These are phyloP conservation scores for Mortierella antarctica DNA, from an alignment of 192 early-diverging fungal genomes.

Conservation along the genomic window DNA sequence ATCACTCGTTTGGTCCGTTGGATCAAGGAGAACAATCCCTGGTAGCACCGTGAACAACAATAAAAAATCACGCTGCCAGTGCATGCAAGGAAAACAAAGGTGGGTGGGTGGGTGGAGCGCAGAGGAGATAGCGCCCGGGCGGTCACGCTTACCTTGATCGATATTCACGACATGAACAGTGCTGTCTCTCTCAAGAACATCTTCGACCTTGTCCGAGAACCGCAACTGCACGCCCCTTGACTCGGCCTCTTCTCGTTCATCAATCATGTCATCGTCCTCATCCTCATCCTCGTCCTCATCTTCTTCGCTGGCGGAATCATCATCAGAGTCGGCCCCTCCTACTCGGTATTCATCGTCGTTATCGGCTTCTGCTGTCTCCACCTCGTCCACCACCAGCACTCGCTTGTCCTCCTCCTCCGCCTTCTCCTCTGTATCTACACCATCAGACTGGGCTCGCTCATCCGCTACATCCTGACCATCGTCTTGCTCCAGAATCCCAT, in stretches of 20 bases:
- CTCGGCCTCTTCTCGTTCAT: constrained; percentile 32
- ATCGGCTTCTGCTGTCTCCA: background rate
- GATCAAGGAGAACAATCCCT: no score
- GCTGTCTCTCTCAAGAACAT: constrained; percentile 64
- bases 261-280: background rate
- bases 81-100: no score
- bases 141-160: constrained; percentile 47
- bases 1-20: no score
- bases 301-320: background rate
- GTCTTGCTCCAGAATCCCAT: background rate
- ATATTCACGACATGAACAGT: constrained; percentile 64
- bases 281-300: constrained; percentile 1
- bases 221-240: constrained; percentile 55
- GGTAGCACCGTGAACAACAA: no score
- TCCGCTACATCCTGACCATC: background rate
- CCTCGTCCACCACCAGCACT: background rate
- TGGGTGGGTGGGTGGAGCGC: no score
- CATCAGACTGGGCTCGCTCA: background rate
- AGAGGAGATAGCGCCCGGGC: background rate
- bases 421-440: no score
- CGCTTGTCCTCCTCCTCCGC: no score
- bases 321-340: background rate
- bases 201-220: constrained; percentile 62
- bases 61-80: no score
- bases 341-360: background rate